Base-by-base conservation (phyloP, 116 monocot genomes). In the Trichopus zeylanicus region DNA sequence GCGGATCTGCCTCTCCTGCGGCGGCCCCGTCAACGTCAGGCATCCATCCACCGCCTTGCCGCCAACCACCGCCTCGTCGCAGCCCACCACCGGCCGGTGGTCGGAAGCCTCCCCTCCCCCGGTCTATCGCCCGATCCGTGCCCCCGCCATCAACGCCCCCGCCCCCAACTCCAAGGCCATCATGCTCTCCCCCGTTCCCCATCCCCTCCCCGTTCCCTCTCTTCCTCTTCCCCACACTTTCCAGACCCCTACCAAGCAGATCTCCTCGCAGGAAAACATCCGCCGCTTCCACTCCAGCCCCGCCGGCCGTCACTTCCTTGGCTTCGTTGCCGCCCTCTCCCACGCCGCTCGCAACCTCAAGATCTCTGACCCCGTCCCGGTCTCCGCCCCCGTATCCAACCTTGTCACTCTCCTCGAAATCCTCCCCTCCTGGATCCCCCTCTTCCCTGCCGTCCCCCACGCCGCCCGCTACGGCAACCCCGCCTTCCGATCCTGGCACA, bases 301-400 rank as follows among this genome's bases (percentile, higher is more conserved):
- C 59, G 33, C 84, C 56, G 81, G 81, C 26, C 73, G 75, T 65
- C 78, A 87, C 61, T 97, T 90, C 79, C 75, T 97, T 67, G 97
- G 97, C 63, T 97, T 97, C 78, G 62, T 97, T 35, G 83, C 91
- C 56, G 73, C 91, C 7, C 91, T 97, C 55, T 97, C 97, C 65
- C 60, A 61, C 31, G 78, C 91, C 58, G 81, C 71, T 60, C 87
- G 76, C 70, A 72, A 68, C 62, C 74, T 75, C 75, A 83, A 86
- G 66, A 72, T 90, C 72, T 87, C 87, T 70, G 80, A 83, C 54
- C 78, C 80, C 18, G 34, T 78, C 55, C 81, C 80, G 7, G 63
- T 70, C 9, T 61, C 83, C 52, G 46, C 57, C 2, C 12, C 63
- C 39, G 22, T 90, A 27, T 12, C 59, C 42, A 42, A 63, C 56